phyloP scores from a whole-genome alignment of 2,329 filamentous ascomycete species.

The Colletotrichum eleusines region DNA sequence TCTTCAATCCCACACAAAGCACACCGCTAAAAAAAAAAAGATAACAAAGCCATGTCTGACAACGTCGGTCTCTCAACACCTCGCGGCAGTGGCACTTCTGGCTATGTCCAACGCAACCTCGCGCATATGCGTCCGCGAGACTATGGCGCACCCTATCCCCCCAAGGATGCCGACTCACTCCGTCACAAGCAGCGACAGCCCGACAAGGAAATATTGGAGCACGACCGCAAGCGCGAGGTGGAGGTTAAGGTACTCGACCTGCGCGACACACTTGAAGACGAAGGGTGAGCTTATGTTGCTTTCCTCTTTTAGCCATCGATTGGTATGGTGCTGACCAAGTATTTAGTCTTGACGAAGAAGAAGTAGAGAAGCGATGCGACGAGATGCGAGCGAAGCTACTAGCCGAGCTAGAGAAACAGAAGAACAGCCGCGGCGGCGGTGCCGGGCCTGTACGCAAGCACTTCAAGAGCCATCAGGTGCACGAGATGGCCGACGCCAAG shows the following conservation, averaged over 20 bases:
- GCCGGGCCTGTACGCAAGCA: slow-evolving; percentile 61
- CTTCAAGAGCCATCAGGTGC: slow-evolving; percentile 93
- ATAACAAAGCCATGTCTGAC: slow-evolving; percentile 78
- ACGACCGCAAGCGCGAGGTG: slow-evolving; percentile 90
- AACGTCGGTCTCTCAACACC: slow-evolving; percentile 97
- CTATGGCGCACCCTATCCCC: slow-evolving; percentile 78
- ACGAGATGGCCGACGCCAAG: slow-evolving; percentile 96
- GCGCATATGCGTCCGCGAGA: slow-evolving; percentile 90
- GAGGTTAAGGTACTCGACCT: slow-evolving; percentile 95
- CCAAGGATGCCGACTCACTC: slow-evolving; percentile 74
- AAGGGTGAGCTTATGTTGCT: slow-evolving; percentile 67
- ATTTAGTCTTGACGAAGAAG: slow-evolving; percentile 82
- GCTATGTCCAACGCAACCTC: slow-evolving; percentile 96
- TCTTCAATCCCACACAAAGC: neutral
- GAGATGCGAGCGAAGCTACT: slow-evolving; percentile 57
- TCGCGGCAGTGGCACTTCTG: slow-evolving; percentile 93
- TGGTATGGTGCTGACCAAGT: neutral
- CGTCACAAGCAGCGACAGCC: slow-evolving; percentile 86
- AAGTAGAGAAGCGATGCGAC: slow-evolving; percentile 78
- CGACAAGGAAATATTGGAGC: slow-evolving; percentile 92
- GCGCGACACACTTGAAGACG: slow-evolving; percentile 90
- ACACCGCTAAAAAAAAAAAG: neutral
- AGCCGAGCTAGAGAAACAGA: slow-evolving; percentile 55
- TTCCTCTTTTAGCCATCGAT: neutral
- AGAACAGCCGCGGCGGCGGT: slow-evolving; percentile 41